Percentiles rank a stretch among this genome's conserved stretches.
phyloP scores from a whole-genome alignment of 2,329 filamentous ascomycete species.

The Scytalidium lignicola region DNA sequence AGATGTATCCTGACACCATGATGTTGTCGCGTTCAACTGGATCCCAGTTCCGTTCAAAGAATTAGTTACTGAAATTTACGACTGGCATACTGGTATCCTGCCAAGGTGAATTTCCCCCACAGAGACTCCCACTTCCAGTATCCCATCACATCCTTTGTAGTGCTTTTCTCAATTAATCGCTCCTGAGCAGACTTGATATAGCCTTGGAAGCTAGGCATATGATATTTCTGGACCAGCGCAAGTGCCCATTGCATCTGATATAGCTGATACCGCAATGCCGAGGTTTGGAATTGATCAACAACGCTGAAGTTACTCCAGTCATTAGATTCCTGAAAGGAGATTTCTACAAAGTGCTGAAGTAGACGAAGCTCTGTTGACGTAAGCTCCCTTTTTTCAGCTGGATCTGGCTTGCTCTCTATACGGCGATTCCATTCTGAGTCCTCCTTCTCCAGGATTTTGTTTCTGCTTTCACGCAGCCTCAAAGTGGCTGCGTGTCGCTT shows the following conservation, averaged over 20 bases:
- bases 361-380: conserved; percentile 2
- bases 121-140: conserved; percentile 22
- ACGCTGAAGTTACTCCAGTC: conserved; percentile 18
- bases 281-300: conserved; percentile 23
- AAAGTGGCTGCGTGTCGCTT: background rate
- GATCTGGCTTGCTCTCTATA: too few species aligned
- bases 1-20: background rate
- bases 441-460: background rate
- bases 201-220: conserved; percentile 18
- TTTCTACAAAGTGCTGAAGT: conserved; percentile 16
- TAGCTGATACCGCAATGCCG: conserved; percentile 20
- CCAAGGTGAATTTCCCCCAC: conserved; percentile 4
- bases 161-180: conserved; percentile 18
- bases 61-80: conserved; percentile 12
- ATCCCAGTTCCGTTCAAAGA: conserved; percentile 12
- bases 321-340: conserved; percentile 10
- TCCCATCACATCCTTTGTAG: conserved; percentile 13
- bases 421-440: too few species aligned
- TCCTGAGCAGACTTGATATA: conserved; percentile 14
- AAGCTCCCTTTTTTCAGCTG: conserved; percentile 2
- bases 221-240: conserved; percentile 14
- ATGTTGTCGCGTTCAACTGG: background rate
- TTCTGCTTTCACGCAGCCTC: background rate
- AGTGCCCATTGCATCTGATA: conserved; percentile 17
- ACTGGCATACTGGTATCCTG: too few species aligned